Percentiles rank a stretch among this genome's conserved stretches.
Evolutionary conservation across 805 yeast genomes (phyloP).

Genomic region (Debaryomyces hansenii): DNA sequence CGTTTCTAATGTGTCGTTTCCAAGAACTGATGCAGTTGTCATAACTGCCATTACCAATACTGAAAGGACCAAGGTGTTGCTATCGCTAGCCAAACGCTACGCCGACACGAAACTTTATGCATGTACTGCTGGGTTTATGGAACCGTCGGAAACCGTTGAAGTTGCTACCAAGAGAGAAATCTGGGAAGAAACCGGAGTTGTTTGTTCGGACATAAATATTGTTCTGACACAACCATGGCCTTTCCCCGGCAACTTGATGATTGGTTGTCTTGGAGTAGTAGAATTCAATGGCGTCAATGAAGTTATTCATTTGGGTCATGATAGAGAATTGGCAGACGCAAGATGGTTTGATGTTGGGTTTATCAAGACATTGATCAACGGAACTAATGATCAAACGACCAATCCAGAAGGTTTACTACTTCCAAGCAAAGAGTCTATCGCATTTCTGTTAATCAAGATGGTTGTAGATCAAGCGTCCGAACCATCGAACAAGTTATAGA

Average conservation of each 20-base stretch:
- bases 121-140: conserved; percentile 94
- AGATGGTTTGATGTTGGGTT: conserved; percentile 72
- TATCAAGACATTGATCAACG: conserved; percentile 42
- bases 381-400: conserved; percentile 18
- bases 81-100: conserved; percentile 70
- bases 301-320: conserved; percentile 70
- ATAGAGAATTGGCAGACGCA: conserved; percentile 83
- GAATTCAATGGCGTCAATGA: conserved; percentile 68
- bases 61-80: conserved; percentile 59
- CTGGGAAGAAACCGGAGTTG: conserved; percentile 94
- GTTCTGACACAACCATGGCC: conserved; percentile 96
- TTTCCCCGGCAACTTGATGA: conserved; percentile 89
- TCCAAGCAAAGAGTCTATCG: conserved; percentile 47
- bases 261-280: conserved; percentile 86
- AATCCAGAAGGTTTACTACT: conserved; percentile 39
- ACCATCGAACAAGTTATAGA: background rate
- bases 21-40: conserved; percentile 87
- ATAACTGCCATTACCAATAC: conserved; percentile 75
- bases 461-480: conserved; percentile 30
- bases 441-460: conserved; percentile 42
- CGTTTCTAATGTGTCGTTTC: conserved; percentile 82
- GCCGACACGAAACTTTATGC: conserved; percentile 61
- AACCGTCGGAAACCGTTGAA: conserved; percentile 91
- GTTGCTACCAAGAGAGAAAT: conserved; percentile 84
- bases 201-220: conserved; percentile 55